phyloP scores from a whole-genome alignment of 164 flowering plant genomes.

The Tetrastigma voinierianum region DNA sequence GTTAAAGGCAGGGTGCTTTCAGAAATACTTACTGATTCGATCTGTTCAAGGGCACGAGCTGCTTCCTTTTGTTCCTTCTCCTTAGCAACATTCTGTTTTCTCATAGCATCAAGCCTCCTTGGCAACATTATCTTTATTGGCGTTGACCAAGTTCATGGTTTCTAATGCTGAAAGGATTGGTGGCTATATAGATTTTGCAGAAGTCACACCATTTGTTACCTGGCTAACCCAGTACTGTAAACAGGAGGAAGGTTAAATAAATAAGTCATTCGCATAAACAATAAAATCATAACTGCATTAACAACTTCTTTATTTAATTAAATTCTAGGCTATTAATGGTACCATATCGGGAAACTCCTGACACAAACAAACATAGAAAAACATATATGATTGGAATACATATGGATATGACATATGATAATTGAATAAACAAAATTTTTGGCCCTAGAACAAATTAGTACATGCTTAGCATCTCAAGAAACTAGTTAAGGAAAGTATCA shows the following conservation, averaged over 20 bases:
- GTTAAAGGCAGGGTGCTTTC: background rate
- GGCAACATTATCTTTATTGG: slow-evolving; percentile 85
- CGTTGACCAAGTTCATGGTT: slow-evolving; percentile 93
- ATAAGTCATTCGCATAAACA: background rate
- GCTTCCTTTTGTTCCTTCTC: slow-evolving; percentile 81
- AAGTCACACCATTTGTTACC: slow-evolving; percentile 96
- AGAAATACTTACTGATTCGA: slow-evolving; percentile 76
- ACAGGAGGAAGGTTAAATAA: background rate
- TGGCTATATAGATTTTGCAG: slow-evolving; percentile 89
- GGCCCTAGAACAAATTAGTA: background rate
- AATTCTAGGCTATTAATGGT: background rate
- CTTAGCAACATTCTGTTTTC: slow-evolving; percentile 71
- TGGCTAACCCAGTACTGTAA: slow-evolving; percentile 94
- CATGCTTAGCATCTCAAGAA: background rate
- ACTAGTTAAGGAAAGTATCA: background rate
- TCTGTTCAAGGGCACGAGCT: slow-evolving; percentile 71
- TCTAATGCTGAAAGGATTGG: slow-evolving; percentile 81
- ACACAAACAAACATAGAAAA: no score
- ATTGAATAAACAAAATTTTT: background rate
- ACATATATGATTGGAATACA: no score
- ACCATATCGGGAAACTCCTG: background rate
- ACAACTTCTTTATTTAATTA: background rate
- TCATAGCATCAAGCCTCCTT: slow-evolving; percentile 66
- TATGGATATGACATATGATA: background rate
- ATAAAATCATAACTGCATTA: slow-evolving; percentile 2